A percentile compares a stretch with the other conserved stretches of the same genome.
phyloP scores from a whole-genome alignment of 257 asterid species.

The Eucommia ulmoides region DNA sequence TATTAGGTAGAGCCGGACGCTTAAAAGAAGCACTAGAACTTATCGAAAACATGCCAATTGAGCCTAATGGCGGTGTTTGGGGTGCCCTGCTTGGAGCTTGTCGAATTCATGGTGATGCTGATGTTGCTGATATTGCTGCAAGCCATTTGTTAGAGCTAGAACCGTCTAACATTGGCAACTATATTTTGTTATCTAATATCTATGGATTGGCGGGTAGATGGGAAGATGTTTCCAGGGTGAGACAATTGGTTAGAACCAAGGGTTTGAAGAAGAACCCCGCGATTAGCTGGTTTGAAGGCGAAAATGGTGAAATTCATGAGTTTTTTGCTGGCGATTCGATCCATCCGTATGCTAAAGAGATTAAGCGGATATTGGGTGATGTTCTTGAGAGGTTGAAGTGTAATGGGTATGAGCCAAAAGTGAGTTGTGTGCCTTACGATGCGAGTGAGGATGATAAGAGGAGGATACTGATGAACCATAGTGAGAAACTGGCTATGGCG shows the following conservation, averaged over 20 bases:
- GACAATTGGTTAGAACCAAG: slow-evolving; percentile 36
- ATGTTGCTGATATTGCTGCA: slow-evolving; percentile 72
- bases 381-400: slow-evolving; percentile 19
- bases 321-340: slow-evolving; percentile 55
- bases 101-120: slow-evolving; percentile 38
- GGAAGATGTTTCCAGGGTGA: slow-evolving; percentile 48
- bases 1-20: slow-evolving; percentile 51
- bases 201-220: slow-evolving; percentile 65
- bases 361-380: slow-evolving; percentile 24
- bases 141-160: slow-evolving; percentile 50
- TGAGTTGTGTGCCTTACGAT: slow-evolving; percentile 47
- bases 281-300: slow-evolving; percentile 66
- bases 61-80: slow-evolving; percentile 64
- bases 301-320: slow-evolving; percentile 48
- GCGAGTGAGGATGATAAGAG: slow-evolving; percentile 53
- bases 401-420: slow-evolving; percentile 44
- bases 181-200: slow-evolving; percentile 51
- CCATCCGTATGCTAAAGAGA: slow-evolving; percentile 40
- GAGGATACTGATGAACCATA: slow-evolving; percentile 47
- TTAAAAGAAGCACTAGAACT: slow-evolving; percentile 47
- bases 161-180: slow-evolving; percentile 55
- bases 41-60: slow-evolving; percentile 44
- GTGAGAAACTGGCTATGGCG: slow-evolving; percentile 70
- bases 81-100: slow-evolving; percentile 83
- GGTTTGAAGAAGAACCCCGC: slow-evolving; percentile 56